Percentiles rank a stretch among this genome's conserved stretches.
These are phyloP conservation scores for Terfezia claveryi DNA, from an alignment of 495 filamentous ascomycete species.

Conservation along the genomic window DNA sequence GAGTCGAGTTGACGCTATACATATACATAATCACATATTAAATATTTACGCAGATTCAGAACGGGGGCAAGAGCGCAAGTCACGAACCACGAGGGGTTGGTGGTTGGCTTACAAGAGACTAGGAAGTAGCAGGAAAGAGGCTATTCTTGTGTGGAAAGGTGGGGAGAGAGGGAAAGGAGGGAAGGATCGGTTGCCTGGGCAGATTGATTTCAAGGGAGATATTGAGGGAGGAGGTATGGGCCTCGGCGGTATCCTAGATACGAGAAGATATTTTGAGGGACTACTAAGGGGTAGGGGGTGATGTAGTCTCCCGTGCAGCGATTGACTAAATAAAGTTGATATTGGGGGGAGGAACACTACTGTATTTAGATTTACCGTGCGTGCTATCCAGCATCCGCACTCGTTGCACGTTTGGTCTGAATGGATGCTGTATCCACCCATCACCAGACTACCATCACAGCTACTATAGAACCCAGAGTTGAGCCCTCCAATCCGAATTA, in stretches of 20 bases:
- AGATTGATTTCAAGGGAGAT: constrained; percentile 6
- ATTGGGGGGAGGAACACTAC: too few species aligned
- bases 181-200: neutral
- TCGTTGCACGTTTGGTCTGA: too few species aligned
- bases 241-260: constrained; percentile 5
- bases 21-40: constrained; percentile 68
- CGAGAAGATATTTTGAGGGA: constrained; percentile 34
- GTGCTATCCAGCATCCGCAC: too few species aligned
- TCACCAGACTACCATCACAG: too few species aligned
- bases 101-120: constrained; percentile 79
- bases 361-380: too few species aligned
- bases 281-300: constrained; percentile 16
- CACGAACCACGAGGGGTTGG: constrained; percentile 81
- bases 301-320: neutral
- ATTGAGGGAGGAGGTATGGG: constrained; percentile 1
- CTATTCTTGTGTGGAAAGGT: constrained; percentile 11
- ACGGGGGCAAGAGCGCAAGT: constrained; percentile 59
- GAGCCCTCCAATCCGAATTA: too few species aligned
- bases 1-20: constrained; percentile 76
- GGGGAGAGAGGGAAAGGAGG: constrained; percentile 8
- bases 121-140: constrained; percentile 8
- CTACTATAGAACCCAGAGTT: too few species aligned
- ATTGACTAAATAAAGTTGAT: too few species aligned
- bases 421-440: too few species aligned
- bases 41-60: constrained; percentile 40